phyloP scores from a whole-genome alignment of 2,329 filamentous ascomycete genomes.

The Claviceps sp. region DNA sequence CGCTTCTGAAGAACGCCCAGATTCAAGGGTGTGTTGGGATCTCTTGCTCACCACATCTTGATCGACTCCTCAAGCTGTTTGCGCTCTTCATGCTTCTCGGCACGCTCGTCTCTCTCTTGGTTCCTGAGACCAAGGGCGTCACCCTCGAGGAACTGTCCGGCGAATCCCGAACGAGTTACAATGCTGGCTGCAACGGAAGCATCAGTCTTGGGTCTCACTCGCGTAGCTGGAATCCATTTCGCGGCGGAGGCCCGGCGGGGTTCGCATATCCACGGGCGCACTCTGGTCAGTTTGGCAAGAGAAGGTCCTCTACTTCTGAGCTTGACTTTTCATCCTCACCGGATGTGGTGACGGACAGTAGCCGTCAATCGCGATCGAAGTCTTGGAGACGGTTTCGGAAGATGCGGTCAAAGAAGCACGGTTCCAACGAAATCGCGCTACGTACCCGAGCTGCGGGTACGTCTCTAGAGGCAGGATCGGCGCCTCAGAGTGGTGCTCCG shows the following conservation, averaged over 20 bases:
- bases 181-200: conserved; percentile 37
- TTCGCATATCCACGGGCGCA: conserved; percentile 31
- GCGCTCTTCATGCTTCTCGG: conserved; percentile 70
- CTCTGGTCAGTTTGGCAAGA: conserved; percentile 12
- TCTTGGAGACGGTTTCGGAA: conserved; percentile 18
- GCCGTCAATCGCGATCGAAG: conserved; percentile 11
- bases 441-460: conserved; percentile 9
- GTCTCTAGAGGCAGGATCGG: background rate
- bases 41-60: conserved; percentile 44
- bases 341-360: conserved; percentile 19
- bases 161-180: conserved; percentile 48
- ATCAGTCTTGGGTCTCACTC: conserved; percentile 22
- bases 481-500: background rate
- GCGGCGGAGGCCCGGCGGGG: conserved; percentile 36
- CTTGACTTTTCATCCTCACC: conserved; percentile 32
- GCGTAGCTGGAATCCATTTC: conserved; percentile 32
- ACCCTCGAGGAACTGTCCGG: conserved; percentile 60
- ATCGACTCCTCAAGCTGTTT: conserved; percentile 65
- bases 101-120: conserved; percentile 52
- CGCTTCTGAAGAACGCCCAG: conserved; percentile 44
- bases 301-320: conserved; percentile 17
- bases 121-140: conserved; percentile 63
- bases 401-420: conserved; percentile 15
- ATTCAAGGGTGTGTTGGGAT: conserved; percentile 33
- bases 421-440: conserved; percentile 20